phyloP scores from a whole-genome alignment of 345 rosid genomes.

The Hibiscus mutabilis region DNA sequence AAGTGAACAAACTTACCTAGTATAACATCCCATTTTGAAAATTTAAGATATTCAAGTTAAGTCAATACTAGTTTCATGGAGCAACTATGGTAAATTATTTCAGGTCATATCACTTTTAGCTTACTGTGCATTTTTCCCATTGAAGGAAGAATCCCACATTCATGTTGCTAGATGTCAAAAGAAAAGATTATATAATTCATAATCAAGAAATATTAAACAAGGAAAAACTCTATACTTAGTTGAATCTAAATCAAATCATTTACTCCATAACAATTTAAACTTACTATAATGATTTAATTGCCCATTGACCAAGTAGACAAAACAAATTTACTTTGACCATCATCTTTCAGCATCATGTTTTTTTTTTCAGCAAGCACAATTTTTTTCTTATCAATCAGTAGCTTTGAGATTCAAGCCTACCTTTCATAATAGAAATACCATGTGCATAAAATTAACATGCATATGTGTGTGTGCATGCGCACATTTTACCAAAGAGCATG shows the following conservation, averaged over 20 bases:
- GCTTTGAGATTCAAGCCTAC: neutral
- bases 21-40: neutral
- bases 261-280: neutral
- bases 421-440: neutral
- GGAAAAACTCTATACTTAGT: neutral
- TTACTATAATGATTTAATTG: neutral
- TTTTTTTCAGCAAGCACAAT: neutral
- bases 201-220: neutral
- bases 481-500: neutral
- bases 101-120: neutral
- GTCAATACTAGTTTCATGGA: neutral
- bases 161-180: neutral
- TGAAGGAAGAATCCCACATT: neutral
- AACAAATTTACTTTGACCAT: neutral
- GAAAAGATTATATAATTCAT: neutral
- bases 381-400: neutral
- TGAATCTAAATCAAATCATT: neutral
- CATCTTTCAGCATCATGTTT: neutral
- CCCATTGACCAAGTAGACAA: neutral
- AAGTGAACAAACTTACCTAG: neutral
- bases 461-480: neutral
- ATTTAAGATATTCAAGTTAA: neutral
- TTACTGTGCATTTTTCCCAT: neutral
- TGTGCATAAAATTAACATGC: neutral
- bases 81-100: neutral